Evolutionary conservation across 306 rosid species (phyloP).

Genomic region (Leucaena leucocephala): DNA sequence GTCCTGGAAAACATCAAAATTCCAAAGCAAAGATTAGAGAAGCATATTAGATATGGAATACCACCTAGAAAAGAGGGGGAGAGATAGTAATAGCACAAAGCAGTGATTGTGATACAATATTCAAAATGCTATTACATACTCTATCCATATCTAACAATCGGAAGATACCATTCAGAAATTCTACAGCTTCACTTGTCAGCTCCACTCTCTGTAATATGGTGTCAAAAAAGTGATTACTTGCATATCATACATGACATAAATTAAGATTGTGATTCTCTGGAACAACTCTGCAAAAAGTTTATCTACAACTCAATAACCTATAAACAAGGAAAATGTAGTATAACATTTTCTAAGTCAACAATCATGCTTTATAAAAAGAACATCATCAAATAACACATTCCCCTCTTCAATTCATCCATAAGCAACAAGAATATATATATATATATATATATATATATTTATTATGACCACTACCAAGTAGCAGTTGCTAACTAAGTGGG

Average conservation of each 20-base stretch:
- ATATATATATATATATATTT: not conserved
- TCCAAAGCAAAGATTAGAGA: conserved; percentile 39
- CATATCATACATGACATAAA: conserved; percentile 31
- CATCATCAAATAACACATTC: conserved; percentile 19
- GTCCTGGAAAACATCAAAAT: conserved; percentile 60
- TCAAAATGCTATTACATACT: conserved; percentile 52
- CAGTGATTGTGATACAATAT: conserved; percentile 21
- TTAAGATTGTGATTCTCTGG: conserved; percentile 6
- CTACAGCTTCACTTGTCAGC: conserved; percentile 83
- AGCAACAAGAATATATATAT: conserved; percentile 1
- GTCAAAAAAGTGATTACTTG: conserved; percentile 32
- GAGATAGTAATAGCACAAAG: conserved; percentile 10
- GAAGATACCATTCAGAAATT: conserved; percentile 82
- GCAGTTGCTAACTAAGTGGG: conserved; percentile 17
- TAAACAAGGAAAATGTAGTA: conserved; percentile 21
- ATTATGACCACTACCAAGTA: conserved; percentile 26
- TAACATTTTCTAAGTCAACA: conserved; percentile 31
- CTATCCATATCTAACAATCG: conserved; percentile 77
- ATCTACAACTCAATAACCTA: conserved; percentile 16
- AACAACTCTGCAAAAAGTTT: conserved; percentile 19
- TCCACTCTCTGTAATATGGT: conserved; percentile 79
- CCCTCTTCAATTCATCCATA: conserved; percentile 18
- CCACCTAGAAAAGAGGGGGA: conserved; percentile 8
- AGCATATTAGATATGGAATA: conserved; percentile 35
- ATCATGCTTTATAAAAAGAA: conserved; percentile 27